Evolutionary conservation across 2,329 filamentous ascomycete genomes (phyloP).

Genomic region (Aspergillus sp.): DNA sequence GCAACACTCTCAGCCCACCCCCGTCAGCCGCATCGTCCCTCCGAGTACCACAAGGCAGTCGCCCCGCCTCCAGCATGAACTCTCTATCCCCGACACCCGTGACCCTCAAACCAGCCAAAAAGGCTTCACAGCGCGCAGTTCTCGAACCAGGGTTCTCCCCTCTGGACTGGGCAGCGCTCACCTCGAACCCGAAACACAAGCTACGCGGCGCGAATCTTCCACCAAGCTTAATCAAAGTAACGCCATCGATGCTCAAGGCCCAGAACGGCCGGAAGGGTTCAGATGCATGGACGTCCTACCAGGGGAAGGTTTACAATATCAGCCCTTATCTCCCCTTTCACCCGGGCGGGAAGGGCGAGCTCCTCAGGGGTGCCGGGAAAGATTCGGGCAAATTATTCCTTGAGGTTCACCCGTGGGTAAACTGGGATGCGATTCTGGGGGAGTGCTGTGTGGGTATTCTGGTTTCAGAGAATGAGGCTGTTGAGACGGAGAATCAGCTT

Average conservation of each 20-base stretch:
- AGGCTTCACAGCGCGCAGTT: conserved; percentile 45
- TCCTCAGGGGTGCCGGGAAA: conserved; percentile 63
- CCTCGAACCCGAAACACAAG: conserved; percentile 60
- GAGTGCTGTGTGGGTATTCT: conserved; percentile 63
- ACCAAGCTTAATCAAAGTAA: conserved; percentile 66
- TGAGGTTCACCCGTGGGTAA: conserved; percentile 67
- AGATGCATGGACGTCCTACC: conserved; percentile 87
- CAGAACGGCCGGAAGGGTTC: conserved; percentile 81
- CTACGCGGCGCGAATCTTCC: conserved; percentile 60
- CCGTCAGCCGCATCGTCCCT: conserved; percentile 46
- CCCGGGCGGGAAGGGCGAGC: conserved; percentile 69
- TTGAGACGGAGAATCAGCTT: conserved; percentile 35
- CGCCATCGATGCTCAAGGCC: conserved; percentile 73
- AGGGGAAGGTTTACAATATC: conserved; percentile 92
- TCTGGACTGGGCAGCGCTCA: conserved; percentile 89
- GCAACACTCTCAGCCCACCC: conserved; percentile 39
- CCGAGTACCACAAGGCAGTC: conserved; percentile 42
- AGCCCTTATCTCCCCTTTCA: conserved; percentile 87
- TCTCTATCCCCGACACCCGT: conserved; percentile 44
- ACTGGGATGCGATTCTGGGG: conserved; percentile 65
- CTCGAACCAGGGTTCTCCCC: conserved; percentile 91
- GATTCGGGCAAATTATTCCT: conserved; percentile 65
- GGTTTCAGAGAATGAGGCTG: conserved; percentile 54
- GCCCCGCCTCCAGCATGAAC: conserved; percentile 39
- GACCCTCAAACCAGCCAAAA: conserved; percentile 51